Evolutionary conservation across 305 asterid species (phyloP).

Genomic region (Solanum aculeatissimum): DNA sequence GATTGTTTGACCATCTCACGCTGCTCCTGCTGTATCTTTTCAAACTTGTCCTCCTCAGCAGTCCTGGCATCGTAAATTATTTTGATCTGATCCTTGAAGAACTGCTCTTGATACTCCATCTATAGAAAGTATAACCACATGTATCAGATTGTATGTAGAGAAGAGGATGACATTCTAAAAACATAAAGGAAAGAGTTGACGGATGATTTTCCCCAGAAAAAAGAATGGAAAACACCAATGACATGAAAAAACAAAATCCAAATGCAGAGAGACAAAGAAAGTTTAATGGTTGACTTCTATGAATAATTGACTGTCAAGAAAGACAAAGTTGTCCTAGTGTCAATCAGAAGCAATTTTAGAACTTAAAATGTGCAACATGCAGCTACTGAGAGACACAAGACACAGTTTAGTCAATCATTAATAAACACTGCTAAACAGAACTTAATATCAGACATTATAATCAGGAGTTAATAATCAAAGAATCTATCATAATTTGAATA

Average conservation of each 20-base stretch:
- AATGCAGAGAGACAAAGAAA: background rate
- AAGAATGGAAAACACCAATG: background rate
- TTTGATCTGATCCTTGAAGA: constrained; percentile 42
- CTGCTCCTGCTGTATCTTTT: constrained; percentile 43
- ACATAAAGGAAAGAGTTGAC: background rate
- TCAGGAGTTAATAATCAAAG: background rate
- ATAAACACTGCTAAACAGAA: background rate
- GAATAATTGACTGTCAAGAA: background rate
- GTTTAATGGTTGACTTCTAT: background rate
- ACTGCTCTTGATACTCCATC: constrained; percentile 78
- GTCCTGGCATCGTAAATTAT: constrained; percentile 35
- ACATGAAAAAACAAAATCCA: background rate
- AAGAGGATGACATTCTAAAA: background rate
- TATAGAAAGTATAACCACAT: constrained; percentile 7
- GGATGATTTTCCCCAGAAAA: background rate
- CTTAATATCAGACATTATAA: background rate
- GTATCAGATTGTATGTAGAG: background rate
- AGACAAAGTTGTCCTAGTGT: background rate
- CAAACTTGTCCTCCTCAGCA: constrained; percentile 47
- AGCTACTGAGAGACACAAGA: background rate
- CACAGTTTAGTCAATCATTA: background rate
- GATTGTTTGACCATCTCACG: constrained; percentile 33
- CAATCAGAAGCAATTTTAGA: background rate
- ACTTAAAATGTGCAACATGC: background rate
- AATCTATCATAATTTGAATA: background rate